These are phyloP conservation scores for Exutisphaerella laricina DNA, from an alignment of 2,329 filamentous ascomycete species.

Conservation along the genomic window DNA sequence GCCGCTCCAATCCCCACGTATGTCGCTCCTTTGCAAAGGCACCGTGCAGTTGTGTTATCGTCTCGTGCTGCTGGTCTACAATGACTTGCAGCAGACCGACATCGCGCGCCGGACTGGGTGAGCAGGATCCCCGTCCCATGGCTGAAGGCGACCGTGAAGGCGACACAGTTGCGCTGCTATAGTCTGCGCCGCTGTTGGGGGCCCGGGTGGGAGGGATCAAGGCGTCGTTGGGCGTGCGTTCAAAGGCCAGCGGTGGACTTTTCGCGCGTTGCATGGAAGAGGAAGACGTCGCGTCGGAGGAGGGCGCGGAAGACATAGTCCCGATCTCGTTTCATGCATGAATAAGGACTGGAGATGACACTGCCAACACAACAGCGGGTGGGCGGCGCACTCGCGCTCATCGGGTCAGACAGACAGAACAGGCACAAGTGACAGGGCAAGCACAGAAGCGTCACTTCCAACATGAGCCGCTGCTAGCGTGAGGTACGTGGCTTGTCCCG, in stretches of 20 bases:
- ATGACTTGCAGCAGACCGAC: conserved; percentile 28
- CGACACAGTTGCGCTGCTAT: background rate
- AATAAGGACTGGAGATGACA: background rate
- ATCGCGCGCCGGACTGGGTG: conserved; percentile 16
- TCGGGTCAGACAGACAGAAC: background rate
- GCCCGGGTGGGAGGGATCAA: conserved; percentile 25
- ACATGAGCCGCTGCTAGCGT: no score
- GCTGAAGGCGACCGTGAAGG: conserved; percentile 16
- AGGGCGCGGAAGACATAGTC: conserved; percentile 1
- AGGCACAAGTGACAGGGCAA: background rate
- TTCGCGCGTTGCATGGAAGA: conserved; percentile 19
- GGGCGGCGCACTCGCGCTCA: no score
- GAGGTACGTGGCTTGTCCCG: no score
- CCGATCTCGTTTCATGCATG: background rate
- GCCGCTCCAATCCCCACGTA: conserved; percentile 32
- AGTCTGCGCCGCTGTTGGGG: conserved; percentile 7
- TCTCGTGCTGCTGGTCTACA: conserved; percentile 32
- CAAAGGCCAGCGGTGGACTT: conserved; percentile 34
- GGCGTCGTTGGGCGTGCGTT: conserved; percentile 32
- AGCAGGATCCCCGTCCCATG: conserved; percentile 23
- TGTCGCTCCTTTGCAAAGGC: conserved; percentile 34
- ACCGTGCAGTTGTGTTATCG: conserved; percentile 30
- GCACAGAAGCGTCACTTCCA: no score
- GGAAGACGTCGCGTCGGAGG: background rate
- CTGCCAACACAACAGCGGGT: background rate